Evolutionary conservation across 2,329 filamentous ascomycete species (phyloP).

Genomic region (Neonectria faginata): DNA sequence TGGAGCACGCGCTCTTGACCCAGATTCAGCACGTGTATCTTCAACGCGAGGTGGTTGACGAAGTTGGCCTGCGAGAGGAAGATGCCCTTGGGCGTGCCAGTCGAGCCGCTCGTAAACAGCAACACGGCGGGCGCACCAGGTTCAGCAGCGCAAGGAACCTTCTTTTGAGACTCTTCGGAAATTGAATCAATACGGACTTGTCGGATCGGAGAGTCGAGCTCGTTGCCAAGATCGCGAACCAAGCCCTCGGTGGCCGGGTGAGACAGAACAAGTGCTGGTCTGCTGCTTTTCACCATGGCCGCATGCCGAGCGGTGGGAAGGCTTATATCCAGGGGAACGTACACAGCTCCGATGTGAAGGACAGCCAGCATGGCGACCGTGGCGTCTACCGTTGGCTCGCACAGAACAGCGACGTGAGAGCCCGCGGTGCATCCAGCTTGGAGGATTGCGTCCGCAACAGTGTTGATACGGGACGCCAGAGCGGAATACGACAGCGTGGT

Average conservation of each 20-base stretch:
- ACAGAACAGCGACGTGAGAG: slow-evolving; percentile 49
- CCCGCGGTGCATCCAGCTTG: slow-evolving; percentile 10
- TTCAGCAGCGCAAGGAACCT: neutral
- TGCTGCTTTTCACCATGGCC: slow-evolving; percentile 46
- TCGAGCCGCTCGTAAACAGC: slow-evolving; percentile 50
- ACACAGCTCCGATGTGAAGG: slow-evolving; percentile 51
- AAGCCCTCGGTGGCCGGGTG: slow-evolving; percentile 10
- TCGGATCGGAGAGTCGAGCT: neutral
- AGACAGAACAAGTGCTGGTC: slow-evolving; percentile 46
- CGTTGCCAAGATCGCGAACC: slow-evolving; percentile 1
- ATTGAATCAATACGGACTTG: slow-evolving; percentile 6
- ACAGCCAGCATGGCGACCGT: slow-evolving; percentile 56
- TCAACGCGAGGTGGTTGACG: slow-evolving; percentile 45
- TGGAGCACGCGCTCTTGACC: slow-evolving; percentile 50
- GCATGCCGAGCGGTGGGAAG: slow-evolving; percentile 46
- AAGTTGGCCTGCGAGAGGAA: slow-evolving; percentile 48
- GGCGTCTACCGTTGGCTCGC: slow-evolving; percentile 51
- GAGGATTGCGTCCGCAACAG: slow-evolving; percentile 3
- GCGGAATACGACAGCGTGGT: neutral
- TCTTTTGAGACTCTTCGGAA: slow-evolving; percentile 20
- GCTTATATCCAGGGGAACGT: slow-evolving; percentile 56
- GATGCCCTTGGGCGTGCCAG: slow-evolving; percentile 57
- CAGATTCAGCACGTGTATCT: slow-evolving; percentile 31
- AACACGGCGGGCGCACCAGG: slow-evolving; percentile 41
- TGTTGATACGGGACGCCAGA: slow-evolving; percentile 3